These are phyloP conservation scores for Panellus pusillus DNA, from an alignment of 768 basidiomycete genomes.

Conservation along the genomic window DNA sequence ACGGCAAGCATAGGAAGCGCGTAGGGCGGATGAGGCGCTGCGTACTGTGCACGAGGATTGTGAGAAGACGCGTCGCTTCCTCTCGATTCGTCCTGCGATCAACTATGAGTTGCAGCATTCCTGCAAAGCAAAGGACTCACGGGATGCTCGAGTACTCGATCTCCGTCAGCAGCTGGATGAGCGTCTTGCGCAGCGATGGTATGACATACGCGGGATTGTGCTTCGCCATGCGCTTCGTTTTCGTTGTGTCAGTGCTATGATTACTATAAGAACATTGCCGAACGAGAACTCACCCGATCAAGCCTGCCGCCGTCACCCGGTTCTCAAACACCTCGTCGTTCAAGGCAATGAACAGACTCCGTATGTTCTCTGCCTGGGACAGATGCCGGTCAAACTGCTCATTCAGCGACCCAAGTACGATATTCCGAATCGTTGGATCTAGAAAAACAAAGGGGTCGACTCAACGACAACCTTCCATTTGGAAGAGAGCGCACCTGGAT, in stretches of 20 bases:
- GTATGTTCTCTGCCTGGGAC: slow-evolving; percentile 97
- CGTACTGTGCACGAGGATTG: slow-evolving; percentile 85
- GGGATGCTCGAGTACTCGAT: slow-evolving; percentile 90
- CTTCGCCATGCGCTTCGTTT: slow-evolving; percentile 64
- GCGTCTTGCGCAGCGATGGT: slow-evolving; percentile 92
- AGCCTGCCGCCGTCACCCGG: slow-evolving; percentile 79
- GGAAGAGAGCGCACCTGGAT: slow-evolving; percentile 69
- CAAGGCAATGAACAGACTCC: slow-evolving; percentile 95
- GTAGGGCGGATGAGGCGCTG: slow-evolving; percentile 95
- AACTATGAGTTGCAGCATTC: slow-evolving; percentile 3
- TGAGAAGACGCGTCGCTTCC: slow-evolving; percentile 89
- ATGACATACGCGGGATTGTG: slow-evolving; percentile 99
- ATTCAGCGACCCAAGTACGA: slow-evolving; percentile 61
- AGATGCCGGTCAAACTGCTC: slow-evolving; percentile 96
- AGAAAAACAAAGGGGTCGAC: too few species aligned
- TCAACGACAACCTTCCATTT: too few species aligned
- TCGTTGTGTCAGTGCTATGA: background rate
- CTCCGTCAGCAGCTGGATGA: slow-evolving; percentile 96
- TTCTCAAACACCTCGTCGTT: slow-evolving; percentile 97
- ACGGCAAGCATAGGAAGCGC: slow-evolving; percentile 91
- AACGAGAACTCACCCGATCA: slow-evolving; percentile 58
- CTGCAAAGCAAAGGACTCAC: slow-evolving; percentile 33
- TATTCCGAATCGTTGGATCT: slow-evolving; percentile 19
- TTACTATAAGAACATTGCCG: background rate
- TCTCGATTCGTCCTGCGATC: slow-evolving; percentile 72